These are phyloP conservation scores for Piloderma croceum DNA, from an alignment of 768 basidiomycete genomes.

Conservation along the genomic window DNA sequence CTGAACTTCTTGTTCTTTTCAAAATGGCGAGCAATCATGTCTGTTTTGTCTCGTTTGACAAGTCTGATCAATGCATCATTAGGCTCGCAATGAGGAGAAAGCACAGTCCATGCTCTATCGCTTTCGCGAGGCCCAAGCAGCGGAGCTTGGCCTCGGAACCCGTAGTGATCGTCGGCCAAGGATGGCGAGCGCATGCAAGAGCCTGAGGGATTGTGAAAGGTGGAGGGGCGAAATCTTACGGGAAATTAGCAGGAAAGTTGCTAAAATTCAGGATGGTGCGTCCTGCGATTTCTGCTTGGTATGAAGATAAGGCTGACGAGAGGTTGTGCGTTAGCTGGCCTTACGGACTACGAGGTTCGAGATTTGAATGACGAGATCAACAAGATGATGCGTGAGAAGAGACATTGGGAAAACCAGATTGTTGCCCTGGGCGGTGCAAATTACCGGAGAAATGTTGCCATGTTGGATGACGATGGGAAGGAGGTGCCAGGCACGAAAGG, in stretches of 20 bases:
- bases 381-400: slow-evolving; percentile 88
- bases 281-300: slow-evolving; percentile 7
- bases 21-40: too few relatives aligned
- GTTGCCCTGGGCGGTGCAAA: slow-evolving; percentile 95
- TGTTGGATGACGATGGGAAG: slow-evolving; percentile 91
- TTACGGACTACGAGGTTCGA: slow-evolving; percentile 93
- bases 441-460: slow-evolving; percentile 88
- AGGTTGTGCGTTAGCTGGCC: slow-evolving; percentile 72
- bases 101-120: slow-evolving; percentile 93
- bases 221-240: slow-evolving; percentile 94
- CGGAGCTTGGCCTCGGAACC: slow-evolving; percentile 88
- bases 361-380: slow-evolving; percentile 99
- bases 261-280: slow-evolving; percentile 94
- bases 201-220: slow-evolving; percentile 86
- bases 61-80: too few relatives aligned
- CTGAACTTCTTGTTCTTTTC: too few relatives aligned
- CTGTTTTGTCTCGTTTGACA: too few relatives aligned
- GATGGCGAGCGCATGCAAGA: slow-evolving; percentile 90
- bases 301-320: slow-evolving; percentile 1
- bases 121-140: slow-evolving; percentile 94
- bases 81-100: slow-evolving; percentile 99
- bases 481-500: slow-evolving; percentile 96
- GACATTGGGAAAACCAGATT: slow-evolving; percentile 98
- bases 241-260: slow-evolving; percentile 94
- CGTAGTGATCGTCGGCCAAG: slow-evolving; percentile 81